Percentiles rank a stretch among this genome's conserved stretches.
Evolutionary conservation across 164 flowering plant genomes (phyloP).

Genomic region (Buxus sempervirens): DNA sequence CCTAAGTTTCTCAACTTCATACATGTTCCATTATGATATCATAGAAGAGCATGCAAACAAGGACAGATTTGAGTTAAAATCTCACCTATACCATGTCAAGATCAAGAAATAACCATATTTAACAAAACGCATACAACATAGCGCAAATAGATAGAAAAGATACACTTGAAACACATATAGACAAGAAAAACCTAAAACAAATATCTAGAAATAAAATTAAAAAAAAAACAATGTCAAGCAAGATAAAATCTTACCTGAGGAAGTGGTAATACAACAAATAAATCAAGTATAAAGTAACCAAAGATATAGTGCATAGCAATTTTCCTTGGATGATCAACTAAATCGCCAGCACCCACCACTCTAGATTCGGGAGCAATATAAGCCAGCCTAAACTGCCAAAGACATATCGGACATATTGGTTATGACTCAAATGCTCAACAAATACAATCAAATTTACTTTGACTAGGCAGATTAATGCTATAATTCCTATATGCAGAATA

Average conservation of each 20-base stretch:
- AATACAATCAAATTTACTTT: background rate
- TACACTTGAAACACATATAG: background rate
- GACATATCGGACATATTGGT: slow-evolving; percentile 1
- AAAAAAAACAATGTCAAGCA: background rate
- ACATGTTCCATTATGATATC: too few relatives aligned
- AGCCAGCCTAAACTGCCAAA: slow-evolving; percentile 80
- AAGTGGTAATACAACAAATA: slow-evolving; percentile 72
- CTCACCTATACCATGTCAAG: too few relatives aligned
- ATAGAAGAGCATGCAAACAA: too few relatives aligned
- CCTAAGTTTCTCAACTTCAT: too few relatives aligned
- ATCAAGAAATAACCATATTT: slow-evolving; percentile 18
- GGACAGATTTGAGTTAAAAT: too few relatives aligned
- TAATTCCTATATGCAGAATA: too few relatives aligned
- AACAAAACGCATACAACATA: background rate
- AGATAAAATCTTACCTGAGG: slow-evolving; percentile 60
- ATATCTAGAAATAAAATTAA: background rate
- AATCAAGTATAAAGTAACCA: slow-evolving; percentile 58
- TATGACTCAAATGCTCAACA: background rate
- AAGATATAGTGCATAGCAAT: slow-evolving; percentile 71
- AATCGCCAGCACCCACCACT: slow-evolving; percentile 86
- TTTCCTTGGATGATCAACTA: slow-evolving; percentile 77
- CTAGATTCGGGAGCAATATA: slow-evolving; percentile 87
- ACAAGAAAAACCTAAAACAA: too few relatives aligned
- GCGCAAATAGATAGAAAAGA: background rate
- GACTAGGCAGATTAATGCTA: too few relatives aligned